Percentiles rank a stretch among this genome's conserved stretches.
These are phyloP conservation scores for Aegle marmelos DNA, from an alignment of 345 rosid genomes.

Conservation along the genomic window DNA sequence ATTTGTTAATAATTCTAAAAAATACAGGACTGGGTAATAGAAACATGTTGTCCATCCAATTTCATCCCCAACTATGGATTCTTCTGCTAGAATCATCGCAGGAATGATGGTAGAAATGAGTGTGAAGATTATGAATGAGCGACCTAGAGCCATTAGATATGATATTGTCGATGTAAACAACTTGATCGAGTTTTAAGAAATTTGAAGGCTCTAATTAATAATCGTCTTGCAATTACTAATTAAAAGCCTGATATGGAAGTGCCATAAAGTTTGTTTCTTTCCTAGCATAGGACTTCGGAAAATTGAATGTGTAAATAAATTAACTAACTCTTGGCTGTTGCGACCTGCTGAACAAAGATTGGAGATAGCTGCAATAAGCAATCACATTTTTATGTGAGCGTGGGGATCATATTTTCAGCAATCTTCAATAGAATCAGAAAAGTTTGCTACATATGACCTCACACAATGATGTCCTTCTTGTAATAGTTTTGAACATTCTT, in stretches of 20 bases:
- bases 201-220: no score
- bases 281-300: no score
- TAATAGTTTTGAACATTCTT: background rate
- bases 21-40: background rate
- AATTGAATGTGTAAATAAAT: no score
- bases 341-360: no score
- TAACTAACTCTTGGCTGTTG: no score
- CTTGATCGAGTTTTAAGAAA: no score
- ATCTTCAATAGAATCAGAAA: background rate
- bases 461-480: background rate
- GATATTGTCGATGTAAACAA: background rate
- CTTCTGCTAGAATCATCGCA: slow-evolving; percentile 9
- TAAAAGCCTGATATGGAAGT: no score
- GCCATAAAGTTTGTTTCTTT: no score
- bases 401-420: background rate
- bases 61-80: slow-evolving; percentile 5
- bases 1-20: no score
- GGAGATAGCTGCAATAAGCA: no score
- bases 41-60: background rate
- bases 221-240: no score
- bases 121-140: background rate
- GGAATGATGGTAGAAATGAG: background rate
- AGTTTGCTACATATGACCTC: background rate
- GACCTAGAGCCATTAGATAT: background rate
- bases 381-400: no score